A percentile compares a stretch with the other conserved stretches of the same genome.
phyloP scores from a whole-genome alignment of 1,139 yeast species.

The Candida sp. region DNA sequence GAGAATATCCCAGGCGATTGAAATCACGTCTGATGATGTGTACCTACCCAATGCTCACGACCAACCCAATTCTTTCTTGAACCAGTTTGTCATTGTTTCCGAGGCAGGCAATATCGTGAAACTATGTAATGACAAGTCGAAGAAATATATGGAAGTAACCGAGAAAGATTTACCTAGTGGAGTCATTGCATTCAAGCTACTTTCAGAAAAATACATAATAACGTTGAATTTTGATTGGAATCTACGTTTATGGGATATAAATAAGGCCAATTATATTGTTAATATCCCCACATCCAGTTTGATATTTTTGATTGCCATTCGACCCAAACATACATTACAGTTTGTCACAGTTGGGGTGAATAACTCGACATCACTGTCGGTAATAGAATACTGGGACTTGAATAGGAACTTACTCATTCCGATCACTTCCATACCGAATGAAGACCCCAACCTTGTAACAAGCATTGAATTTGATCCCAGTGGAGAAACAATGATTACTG shows the following conservation, averaged over 20 bases:
- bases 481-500: slow-evolving; percentile 21
- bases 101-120: slow-evolving; percentile 47
- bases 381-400: slow-evolving; percentile 58
- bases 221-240: slow-evolving; percentile 30
- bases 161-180: slow-evolving; percentile 8
- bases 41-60: slow-evolving; percentile 4
- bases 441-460: slow-evolving; percentile 10
- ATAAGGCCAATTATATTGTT: slow-evolving; percentile 1
- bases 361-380: slow-evolving; percentile 21
- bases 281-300: slow-evolving; percentile 33
- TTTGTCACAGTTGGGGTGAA: slow-evolving; percentile 48
- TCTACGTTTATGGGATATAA: slow-evolving; percentile 21
- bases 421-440: slow-evolving; percentile 17
- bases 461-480: slow-evolving; percentile 17
- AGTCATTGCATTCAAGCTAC: slow-evolving; percentile 13
- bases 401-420: slow-evolving; percentile 36
- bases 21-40: slow-evolving; percentile 23
- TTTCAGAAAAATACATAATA: slow-evolving; percentile 9
- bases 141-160: slow-evolving; percentile 15
- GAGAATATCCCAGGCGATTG: slow-evolving; percentile 30
- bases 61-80: slow-evolving; percentile 12
- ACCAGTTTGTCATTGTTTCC: slow-evolving; percentile 40
- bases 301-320: slow-evolving; percentile 39
- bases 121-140: slow-evolving; percentile 21
- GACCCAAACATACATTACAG: slow-evolving; percentile 39